Evolutionary conservation across 75 land plant genomes (phyloP), one percentile per base, ranked within the genome.

Genomic region (Picea sitchensis): DNA sequence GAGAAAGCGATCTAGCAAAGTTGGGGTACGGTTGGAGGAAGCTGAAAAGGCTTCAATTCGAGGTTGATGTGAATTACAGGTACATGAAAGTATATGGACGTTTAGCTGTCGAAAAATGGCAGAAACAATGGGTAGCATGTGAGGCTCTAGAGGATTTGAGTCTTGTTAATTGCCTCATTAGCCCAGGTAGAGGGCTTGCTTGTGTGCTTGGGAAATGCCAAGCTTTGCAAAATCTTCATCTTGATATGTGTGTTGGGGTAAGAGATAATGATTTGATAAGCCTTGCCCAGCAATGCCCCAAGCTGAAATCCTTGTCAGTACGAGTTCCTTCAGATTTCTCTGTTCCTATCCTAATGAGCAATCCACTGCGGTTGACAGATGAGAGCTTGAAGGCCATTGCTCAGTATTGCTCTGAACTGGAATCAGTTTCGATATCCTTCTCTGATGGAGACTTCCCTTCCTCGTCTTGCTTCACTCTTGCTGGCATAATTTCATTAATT

Each of bases 171-270:
- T 91, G 98, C 78, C 77, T 89, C 21, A 87, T 90, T 12, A 88
- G 76, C 56, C 90, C 98, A 15, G 86, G 90, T 3, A 82, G 83
- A 83, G 98, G 92, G 1, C 87, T 92, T 76, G 82, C 90, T 47
- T 89, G 86, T 79, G 80, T 93, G 15, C 74, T 95, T 14, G 83
- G 78, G 12, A 85, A 81, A 41, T 93, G 91, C 76, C 62, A 77
- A 60, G 78, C 81, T 58, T 81, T 95, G 83, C 85, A 85, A 65
- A 84, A 84, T 76, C 81, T 95, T 65, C 87, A 81, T 62, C 89
- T 95, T 58, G 93, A 93, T 72, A 87, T 86, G 92, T 95, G 98
- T 79, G 63, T 88, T 68, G 96, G 98, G 9, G 72, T 95, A 23
- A 82, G 89, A 54, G 98, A 95, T 60, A 54, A 77, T 81, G 32